Evolutionary conservation across 257 asterid genomes (phyloP).

Genomic region (Solanum ahanhuiri): DNA sequence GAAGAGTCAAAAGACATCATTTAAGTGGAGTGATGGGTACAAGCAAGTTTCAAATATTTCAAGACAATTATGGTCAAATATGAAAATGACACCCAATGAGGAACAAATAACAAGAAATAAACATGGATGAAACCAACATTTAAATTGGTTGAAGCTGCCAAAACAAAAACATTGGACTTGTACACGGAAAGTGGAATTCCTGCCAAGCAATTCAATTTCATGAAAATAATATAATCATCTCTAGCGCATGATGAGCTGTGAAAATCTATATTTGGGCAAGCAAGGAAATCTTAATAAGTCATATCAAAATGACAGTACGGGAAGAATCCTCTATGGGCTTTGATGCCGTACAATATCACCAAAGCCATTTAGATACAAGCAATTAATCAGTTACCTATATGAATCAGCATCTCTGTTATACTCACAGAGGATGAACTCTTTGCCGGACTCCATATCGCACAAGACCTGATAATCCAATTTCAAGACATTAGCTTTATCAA

Average conservation of each 20-base stretch:
- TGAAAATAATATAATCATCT: background rate
- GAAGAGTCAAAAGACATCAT: background rate
- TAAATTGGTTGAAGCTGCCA: background rate
- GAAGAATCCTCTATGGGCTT: background rate
- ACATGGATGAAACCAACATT: background rate
- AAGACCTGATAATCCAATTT: slow-evolving; percentile 49
- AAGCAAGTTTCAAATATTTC: background rate
- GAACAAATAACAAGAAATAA: background rate
- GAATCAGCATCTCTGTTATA: slow-evolving; percentile 99
- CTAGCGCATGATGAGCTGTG: background rate
- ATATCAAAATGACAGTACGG: background rate
- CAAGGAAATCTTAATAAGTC: background rate
- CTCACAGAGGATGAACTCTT: slow-evolving; percentile 86
- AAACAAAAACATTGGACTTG: background rate
- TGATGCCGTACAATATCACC: background rate
- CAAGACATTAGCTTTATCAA: background rate
- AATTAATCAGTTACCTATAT: slow-evolving; percentile 47
- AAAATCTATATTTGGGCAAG: background rate
- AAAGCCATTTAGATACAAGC: background rate
- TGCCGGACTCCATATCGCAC: slow-evolving; percentile 66
- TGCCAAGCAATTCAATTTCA: background rate
- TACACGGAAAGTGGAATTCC: background rate
- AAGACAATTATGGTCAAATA: background rate
- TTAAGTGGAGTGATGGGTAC: background rate
- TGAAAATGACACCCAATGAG: background rate